These are phyloP conservation scores for Melanomma pulvis-pyrius DNA, from an alignment of 495 filamentous ascomycete genomes.

Conservation along the genomic window DNA sequence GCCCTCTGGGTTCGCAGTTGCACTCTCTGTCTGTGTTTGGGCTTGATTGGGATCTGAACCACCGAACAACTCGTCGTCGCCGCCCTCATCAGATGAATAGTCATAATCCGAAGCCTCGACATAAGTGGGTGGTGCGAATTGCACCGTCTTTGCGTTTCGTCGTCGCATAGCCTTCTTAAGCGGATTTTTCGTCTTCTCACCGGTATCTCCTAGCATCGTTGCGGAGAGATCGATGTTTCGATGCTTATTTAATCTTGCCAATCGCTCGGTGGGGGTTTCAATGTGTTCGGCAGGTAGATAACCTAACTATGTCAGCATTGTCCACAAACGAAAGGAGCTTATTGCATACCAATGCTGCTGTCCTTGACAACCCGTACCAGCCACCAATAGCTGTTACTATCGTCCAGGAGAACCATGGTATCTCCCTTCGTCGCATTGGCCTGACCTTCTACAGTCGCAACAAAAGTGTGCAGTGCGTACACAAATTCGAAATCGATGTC, in stretches of 20 bases:
- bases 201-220: slow-evolving; percentile 90
- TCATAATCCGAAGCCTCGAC: slow-evolving; percentile 90
- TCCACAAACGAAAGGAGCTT: too few species aligned
- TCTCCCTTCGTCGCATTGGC: slow-evolving; percentile 98
- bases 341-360: slow-evolving; percentile 81
- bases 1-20: slow-evolving; percentile 28
- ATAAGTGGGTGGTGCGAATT: slow-evolving; percentile 83
- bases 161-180: slow-evolving; percentile 87
- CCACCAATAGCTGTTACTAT: slow-evolving; percentile 99
- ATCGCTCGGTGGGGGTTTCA: slow-evolving; percentile 92
- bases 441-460: slow-evolving; percentile 96
- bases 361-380: slow-evolving; percentile 96
- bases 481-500: slow-evolving; percentile 99
- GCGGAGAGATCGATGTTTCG: slow-evolving; percentile 95
- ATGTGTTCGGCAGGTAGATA: slow-evolving; percentile 98
- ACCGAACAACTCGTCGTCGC: slow-evolving; percentile 56
- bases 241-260: slow-evolving; percentile 95
- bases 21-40: slow-evolving; percentile 43
- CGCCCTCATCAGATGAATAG: slow-evolving; percentile 83
- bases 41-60: slow-evolving; percentile 46
- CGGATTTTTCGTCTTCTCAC: slow-evolving; percentile 85
- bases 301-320: slow-evolving; percentile 55
- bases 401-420: slow-evolving; percentile 99
- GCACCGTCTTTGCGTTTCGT: slow-evolving; percentile 84
- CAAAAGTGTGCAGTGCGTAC: slow-evolving; percentile 96